Percentiles rank a stretch among this genome's conserved stretches.
Conservation (phyloP, 2,329 filamentous ascomycete species). For the Paramyrothecium sp. region DNA sequence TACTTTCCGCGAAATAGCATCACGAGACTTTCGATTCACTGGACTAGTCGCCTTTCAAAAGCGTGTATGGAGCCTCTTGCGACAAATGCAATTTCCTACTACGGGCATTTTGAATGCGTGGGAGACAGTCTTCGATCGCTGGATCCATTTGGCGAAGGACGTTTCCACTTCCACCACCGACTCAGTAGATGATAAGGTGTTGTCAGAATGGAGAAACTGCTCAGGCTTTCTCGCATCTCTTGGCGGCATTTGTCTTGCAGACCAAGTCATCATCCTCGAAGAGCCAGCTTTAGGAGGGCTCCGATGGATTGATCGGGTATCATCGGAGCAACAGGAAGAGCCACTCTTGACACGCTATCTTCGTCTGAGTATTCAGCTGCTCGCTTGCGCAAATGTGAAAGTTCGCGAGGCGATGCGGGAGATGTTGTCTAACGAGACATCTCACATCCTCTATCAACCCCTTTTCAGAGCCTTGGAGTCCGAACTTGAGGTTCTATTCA, state of each 20-base stretch:
- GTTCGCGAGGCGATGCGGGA: conserved; percentile 67
- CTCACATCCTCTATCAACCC: conserved; percentile 58
- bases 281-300: conserved; percentile 56
- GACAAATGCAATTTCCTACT: conserved; percentile 61
- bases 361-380: conserved; percentile 61
- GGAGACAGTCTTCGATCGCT: conserved; percentile 64
- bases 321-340: conserved; percentile 59
- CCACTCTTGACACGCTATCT: conserved; percentile 60
- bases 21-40: conserved; percentile 63
- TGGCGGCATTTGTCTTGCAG: conserved; percentile 63
- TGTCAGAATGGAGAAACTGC: conserved; percentile 67
- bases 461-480: conserved; percentile 65
- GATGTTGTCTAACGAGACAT: conserved; percentile 64
- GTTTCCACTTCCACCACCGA: conserved; percentile 54
- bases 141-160: conserved; percentile 63
- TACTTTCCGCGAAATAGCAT: conserved; percentile 61
- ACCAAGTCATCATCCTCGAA: conserved; percentile 55
- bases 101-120: conserved; percentile 67
- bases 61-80: conserved; percentile 56
- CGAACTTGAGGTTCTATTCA: conserved; percentile 63
- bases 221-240: conserved; percentile 68
- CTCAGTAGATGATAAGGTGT: conserved; percentile 50
- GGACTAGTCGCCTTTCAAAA: conserved; percentile 71
- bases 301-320: conserved; percentile 63
- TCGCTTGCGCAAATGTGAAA: conserved; percentile 62